Base-by-base conservation (phyloP, 1,284 basidiomycete genomes). In the Cutaneotrichosporon sp. region DNA sequence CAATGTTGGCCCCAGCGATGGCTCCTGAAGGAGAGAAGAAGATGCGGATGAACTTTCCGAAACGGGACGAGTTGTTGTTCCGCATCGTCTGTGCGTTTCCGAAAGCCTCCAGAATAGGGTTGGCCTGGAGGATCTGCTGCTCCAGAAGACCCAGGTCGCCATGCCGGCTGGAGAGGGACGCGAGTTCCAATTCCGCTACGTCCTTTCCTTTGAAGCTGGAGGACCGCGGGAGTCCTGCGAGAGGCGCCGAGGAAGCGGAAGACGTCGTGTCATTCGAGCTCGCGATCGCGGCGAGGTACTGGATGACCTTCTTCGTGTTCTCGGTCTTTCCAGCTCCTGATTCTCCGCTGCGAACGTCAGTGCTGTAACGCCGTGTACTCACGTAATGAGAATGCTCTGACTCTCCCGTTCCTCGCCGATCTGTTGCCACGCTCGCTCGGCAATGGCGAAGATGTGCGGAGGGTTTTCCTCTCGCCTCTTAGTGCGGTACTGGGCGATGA, bases 261-360 rank as follows among this genome's bases (percentile, higher is more conserved):
- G 87, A 16, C 84, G 85, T 8, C 85, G 85, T 61, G 85, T 87
- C 36, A 85, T n/a, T 86, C 81, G 86, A 81, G 2, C 84, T 89
- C 4, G 97, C 97, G 70, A 98, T 97, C 11, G 97, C 93, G 0
- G 97, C 96, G 38, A 99, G 88, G 80, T 99, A 99, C 79, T 99
- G 97, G 65, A 99, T 99, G 74, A 99, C 96, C 77, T 98, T 98
- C 85, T 99, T 99, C 16, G 97, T 99, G 81, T 96, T 99, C 79
- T 99, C 97, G 1, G 97, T 99, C 85, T 99, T 99, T 53, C 97
- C 97, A 1, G 97, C 97, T 50, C 97, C 97, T 4, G 97, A 99
- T 84, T 99, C 97, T 62, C 97, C 97, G 5, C 92, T 96, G 73
- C 14, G 14, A 18, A 5, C 30, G 59, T 66, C 34, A 73, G 66